phyloP scores from a whole-genome alignment of 768 basidiomycete genomes.

The Saitozyma sp. region DNA sequence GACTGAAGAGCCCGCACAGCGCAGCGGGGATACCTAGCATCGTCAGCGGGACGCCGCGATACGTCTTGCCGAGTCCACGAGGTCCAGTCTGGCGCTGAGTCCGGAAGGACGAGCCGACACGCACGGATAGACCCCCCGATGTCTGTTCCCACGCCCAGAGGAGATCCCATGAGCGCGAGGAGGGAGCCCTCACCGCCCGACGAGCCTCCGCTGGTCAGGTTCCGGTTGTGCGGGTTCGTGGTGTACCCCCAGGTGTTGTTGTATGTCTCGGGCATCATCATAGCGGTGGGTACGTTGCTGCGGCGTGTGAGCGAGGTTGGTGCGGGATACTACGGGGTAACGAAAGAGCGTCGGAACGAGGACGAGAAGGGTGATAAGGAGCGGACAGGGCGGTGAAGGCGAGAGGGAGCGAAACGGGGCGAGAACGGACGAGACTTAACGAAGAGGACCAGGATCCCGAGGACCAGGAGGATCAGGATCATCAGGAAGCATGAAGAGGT shows the following conservation, averaged over 20 bases:
- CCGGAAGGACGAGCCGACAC: too few species aligned
- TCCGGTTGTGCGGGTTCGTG: constrained; percentile 70
- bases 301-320: constrained; percentile 8
- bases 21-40: constrained; percentile 61
- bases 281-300: constrained; percentile 50
- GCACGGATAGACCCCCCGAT: constrained; percentile 64
- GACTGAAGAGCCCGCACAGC: constrained; percentile 58
- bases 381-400: too few species aligned
- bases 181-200: constrained; percentile 85
- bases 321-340: too few species aligned
- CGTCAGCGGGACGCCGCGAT: too few species aligned
- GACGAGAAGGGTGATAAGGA: too few species aligned
- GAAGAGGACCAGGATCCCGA: too few species aligned
- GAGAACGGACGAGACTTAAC: neutral
- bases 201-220: constrained; percentile 73
- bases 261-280: constrained; percentile 73
- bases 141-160: constrained; percentile 73
- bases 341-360: too few species aligned
- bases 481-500: neutral
- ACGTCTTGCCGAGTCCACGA: too few species aligned
- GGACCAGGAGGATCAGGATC: too few species aligned
- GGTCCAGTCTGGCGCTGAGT: too few species aligned
- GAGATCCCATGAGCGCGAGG: constrained; percentile 56
- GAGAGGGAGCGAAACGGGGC: constrained; percentile 8
- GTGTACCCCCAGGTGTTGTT: constrained; percentile 80